phyloP scores from a whole-genome alignment of 257 asterid species.

The Gardenia jasminoides region DNA sequence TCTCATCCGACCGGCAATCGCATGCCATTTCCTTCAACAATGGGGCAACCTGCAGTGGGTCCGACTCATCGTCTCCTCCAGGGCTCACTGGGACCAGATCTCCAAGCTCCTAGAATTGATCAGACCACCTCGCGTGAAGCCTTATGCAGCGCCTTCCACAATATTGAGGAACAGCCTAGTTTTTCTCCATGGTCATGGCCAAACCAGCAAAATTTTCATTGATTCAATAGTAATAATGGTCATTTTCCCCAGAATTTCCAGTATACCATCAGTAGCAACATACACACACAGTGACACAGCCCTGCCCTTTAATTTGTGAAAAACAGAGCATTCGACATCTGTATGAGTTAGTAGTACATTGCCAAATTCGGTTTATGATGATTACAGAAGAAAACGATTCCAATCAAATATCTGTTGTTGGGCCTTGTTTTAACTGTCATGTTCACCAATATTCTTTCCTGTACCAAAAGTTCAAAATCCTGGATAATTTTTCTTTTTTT shows the following conservation, averaged over 20 bases:
- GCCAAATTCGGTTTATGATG: background rate
- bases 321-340: background rate
- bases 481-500: too few species aligned
- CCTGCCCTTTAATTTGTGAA: background rate
- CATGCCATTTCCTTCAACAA: conserved; percentile 24
- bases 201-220: conserved; percentile 54
- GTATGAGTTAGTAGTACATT: background rate
- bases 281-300: too few species aligned
- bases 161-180: conserved; percentile 57
- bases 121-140: conserved; percentile 43
- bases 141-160: conserved; percentile 52
- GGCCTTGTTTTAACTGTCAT: background rate
- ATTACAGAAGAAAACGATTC: background rate
- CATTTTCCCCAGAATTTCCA: background rate
- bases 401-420: background rate
- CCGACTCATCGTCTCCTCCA: conserved; percentile 47
- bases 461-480: background rate
- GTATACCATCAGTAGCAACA: background rate
- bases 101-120: conserved; percentile 29
- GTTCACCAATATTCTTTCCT: too few species aligned
- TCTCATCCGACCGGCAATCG: conserved; percentile 32
- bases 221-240: background rate
- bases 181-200: conserved; percentile 68
- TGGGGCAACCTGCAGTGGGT: conserved; percentile 8
- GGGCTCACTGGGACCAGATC: conserved; percentile 37